phyloP scores from a whole-genome alignment of 768 basidiomycete genomes.

The Serendipita vermifera region DNA sequence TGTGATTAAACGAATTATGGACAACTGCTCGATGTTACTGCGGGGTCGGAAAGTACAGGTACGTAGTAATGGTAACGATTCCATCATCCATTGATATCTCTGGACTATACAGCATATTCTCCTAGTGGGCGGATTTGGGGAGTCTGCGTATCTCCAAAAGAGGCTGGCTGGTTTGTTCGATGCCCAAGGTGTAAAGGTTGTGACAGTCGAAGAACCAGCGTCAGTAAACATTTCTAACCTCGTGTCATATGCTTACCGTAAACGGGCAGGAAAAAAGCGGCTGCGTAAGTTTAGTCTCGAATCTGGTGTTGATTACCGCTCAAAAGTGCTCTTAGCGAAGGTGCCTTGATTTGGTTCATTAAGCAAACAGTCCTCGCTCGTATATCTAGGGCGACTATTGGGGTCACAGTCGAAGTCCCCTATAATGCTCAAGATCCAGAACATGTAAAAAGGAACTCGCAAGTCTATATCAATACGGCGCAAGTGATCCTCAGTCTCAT shows the following conservation, averaged over 20 bases:
- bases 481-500: not conserved
- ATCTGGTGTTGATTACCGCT: not conserved
- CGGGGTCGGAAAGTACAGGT: too few species aligned
- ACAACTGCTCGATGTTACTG: too few species aligned
- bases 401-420: not conserved
- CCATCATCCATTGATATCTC: too few species aligned
- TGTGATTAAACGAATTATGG: too few species aligned
- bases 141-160: not conserved
- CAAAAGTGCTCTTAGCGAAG: not conserved
- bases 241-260: not conserved
- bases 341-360: slow-evolving; percentile 5
- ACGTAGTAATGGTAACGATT: too few species aligned
- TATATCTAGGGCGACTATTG: not conserved
- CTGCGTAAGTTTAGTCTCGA: not conserved
- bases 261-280: not conserved
- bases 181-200: not conserved
- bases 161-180: not conserved
- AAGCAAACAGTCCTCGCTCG: slow-evolving; percentile 2
- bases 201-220: slow-evolving; percentile 5
- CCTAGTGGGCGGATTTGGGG: slow-evolving; percentile 5
- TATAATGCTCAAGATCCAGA: not conserved
- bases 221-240: not conserved
- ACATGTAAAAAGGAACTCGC: not conserved
- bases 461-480: not conserved
- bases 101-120: not conserved